Conservation (phyloP, 2,329 filamentous ascomycete genomes). For the Pseudogymnoascus sp. region DNA sequence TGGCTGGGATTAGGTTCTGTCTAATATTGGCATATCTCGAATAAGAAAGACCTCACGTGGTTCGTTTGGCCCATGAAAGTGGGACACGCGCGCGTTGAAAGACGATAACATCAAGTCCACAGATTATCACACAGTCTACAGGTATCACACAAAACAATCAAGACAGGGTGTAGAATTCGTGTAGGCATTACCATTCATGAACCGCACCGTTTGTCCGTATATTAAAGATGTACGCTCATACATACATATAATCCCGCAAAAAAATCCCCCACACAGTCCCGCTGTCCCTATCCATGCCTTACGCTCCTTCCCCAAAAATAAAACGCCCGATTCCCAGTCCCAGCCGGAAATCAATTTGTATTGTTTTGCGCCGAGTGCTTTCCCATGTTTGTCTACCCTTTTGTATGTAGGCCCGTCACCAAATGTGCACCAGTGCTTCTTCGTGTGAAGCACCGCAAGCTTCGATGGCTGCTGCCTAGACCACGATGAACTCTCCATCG, state of each 20-base stretch:
- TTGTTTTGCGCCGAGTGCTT: neutral
- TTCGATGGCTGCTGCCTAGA: neutral
- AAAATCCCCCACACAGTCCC: neutral
- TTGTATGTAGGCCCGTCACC: neutral
- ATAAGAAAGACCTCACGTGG: neutral
- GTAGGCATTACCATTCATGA: neutral
- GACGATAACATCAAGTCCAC: neutral
- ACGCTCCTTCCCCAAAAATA: neutral
- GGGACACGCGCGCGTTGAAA: neutral
- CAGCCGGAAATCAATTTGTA: neutral
- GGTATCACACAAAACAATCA: neutral
- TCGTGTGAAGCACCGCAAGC: neutral
- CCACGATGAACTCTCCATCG: constrained; percentile 5
- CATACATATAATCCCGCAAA: neutral
- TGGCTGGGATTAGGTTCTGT: neutral
- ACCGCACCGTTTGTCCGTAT: neutral
- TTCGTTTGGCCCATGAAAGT: neutral
- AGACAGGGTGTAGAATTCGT: neutral
- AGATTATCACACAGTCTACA: neutral
- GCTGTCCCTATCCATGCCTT: neutral
- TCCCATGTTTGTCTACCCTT: neutral
- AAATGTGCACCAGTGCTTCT: neutral
- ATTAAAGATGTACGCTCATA: constrained; percentile 1
- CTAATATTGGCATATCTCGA: neutral
- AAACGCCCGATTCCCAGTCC: neutral